Base-by-base conservation (phyloP, 2,329 filamentous ascomycete genomes). In the Clonostachys rosea region DNA sequence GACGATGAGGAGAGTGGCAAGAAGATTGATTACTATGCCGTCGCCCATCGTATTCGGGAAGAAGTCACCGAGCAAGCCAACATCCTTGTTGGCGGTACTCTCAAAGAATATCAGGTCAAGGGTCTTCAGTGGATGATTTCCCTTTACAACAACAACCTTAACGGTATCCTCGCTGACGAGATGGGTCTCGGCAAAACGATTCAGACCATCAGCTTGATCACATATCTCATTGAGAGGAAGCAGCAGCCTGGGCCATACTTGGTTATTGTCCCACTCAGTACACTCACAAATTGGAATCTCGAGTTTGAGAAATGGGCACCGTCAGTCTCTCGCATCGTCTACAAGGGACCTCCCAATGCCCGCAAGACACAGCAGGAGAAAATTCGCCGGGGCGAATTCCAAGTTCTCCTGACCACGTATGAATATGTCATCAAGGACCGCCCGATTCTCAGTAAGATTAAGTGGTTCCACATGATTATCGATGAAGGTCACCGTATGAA, bases 171-270 rank as follows among this genome's bases (percentile, higher is more conserved):
- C 59, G 94, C 94, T 49, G 94, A 99, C 61, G 94, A 99, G 71
- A 99, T 99, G 94, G 94, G 94, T 85, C 89, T 99, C 54, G 94
- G 94, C 67, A 99, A 99, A 74, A 99, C 94, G 1, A 99, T 99
- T 58, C 94, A 99, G 69, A 97, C 94, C 41, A 99, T 99, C 70
- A 95, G 89, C 75, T 74, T 99, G 70, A 88, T 99, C 60, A 96
- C 92, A 4, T 95, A 99, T 63, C 84, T 99, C 52, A 96, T 99
- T 56, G 94, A 97, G 73, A 87, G 83, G 73, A 99, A 99, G 76
- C 81, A 86, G 57, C 91, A 97, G 61, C 83, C 83, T 46, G 94
- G 94, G 0, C 94, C 94, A 0, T 99, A 94, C 68, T 75, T 99
- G 52, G 94, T 99, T 58, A 96, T 99, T 59, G 94, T 99, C 10